Base-by-base conservation (phyloP, 352 stramenopile species). In the Globisporangium spinosum region DNA sequence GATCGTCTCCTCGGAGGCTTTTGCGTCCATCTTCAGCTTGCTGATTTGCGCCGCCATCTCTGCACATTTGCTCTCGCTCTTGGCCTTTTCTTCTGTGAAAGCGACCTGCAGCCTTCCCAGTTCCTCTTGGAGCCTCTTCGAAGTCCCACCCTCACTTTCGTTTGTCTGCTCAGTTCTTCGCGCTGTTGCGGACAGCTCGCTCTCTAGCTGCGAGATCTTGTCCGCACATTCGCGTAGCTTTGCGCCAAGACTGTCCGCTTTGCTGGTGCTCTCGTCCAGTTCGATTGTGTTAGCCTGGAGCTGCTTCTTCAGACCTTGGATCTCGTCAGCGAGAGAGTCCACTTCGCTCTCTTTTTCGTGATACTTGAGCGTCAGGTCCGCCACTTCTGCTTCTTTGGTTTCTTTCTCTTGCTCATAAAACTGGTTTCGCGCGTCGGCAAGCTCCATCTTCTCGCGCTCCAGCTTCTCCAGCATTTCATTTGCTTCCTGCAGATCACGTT, bases 201-300 rank as follows among this genome's bases (percentile, higher is more conserved):
- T 55, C 49, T 64, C 23, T 12, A 71, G 35, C 32, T 20, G 53
- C 23, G 34, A 34, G 23, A 68, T 23, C 23, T 8, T n/a, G 1
- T 23, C 17, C 27, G 27, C 27, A 43, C 64, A 58, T 29, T 64
- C 49, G 1, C 15, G 35, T 0, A 64, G 27, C 43, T 59, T 54
- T 27, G 17, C 38, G 17, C 57, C 15, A 9, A 59, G 64, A 58
- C n/a, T 15, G 20, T 69, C 12, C 32, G 27, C 58, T 63, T 62
- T 25, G 51, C 67, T 43, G 68, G 29, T 49, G 64, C 71, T 62
- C 15, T 74, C n/a, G 8, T 54, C 23, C 29, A 75, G 62, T 59
- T 77, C 63, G n/a, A 54, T 25, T 64, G 77, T 67, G 23, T 85
- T 65, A 13, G 53, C 58, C 47, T 77, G 53, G 12, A 82, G 58